These are phyloP conservation scores for Beauveria australis DNA, from an alignment of 2,329 filamentous ascomycete species.

Conservation along the genomic window DNA sequence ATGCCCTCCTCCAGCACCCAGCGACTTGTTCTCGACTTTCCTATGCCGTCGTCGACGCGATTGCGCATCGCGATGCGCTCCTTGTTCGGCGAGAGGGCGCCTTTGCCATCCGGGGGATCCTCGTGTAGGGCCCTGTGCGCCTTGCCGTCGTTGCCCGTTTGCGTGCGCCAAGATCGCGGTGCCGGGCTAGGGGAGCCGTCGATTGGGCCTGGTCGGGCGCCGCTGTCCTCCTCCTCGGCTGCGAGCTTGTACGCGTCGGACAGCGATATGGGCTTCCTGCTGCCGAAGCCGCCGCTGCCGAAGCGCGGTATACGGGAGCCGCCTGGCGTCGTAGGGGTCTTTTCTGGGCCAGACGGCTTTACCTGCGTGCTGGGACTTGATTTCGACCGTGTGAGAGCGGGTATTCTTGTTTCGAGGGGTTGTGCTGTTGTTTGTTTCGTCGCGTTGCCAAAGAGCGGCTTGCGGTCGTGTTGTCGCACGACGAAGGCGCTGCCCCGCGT, in stretches of 20 bases:
- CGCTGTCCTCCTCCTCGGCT: constrained; percentile 20
- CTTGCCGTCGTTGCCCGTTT: constrained; percentile 21
- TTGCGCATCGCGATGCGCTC: constrained; percentile 8
- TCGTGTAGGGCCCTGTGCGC: constrained; percentile 22
- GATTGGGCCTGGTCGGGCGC: constrained; percentile 16
- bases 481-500: not conserved
- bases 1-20: constrained; percentile 10
- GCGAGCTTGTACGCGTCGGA: constrained; percentile 33
- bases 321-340: constrained; percentile 14
- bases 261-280: constrained; percentile 28
- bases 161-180: constrained; percentile 35
- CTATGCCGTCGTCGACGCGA: constrained; percentile 5
- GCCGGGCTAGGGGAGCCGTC: constrained; percentile 45
- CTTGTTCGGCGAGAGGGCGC: not conserved
- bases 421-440: constrained; percentile 11
- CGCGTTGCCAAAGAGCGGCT: constrained; percentile 2
- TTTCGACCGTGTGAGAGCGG: constrained; percentile 1
- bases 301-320: constrained; percentile 27
- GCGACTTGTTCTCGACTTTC: constrained; percentile 14
- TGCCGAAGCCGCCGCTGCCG: constrained; percentile 10
- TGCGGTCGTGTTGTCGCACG: constrained; percentile 1
- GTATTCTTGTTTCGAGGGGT: constrained; percentile 6
- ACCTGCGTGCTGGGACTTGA: constrained; percentile 14
- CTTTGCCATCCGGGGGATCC: not conserved
- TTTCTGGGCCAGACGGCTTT: not conserved